phyloP scores from a whole-genome alignment of 768 basidiomycete species.

The Guyanaporus albipodus region DNA sequence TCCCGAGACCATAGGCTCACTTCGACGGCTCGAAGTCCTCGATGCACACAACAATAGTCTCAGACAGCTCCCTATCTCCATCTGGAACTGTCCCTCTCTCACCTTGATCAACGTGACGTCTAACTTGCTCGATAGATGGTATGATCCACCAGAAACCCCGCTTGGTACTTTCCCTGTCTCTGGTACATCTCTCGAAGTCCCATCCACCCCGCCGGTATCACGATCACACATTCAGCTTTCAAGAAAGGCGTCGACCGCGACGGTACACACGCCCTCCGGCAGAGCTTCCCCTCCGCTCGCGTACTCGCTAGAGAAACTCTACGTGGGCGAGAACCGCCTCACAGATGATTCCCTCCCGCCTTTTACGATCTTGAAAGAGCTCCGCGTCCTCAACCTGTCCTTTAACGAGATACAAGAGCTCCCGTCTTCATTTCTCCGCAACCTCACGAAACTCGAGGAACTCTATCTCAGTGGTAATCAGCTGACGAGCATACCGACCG shows the following conservation, averaged over 20 bases:
- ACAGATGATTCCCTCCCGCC: constrained; percentile 75
- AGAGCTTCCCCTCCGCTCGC: constrained; percentile 55
- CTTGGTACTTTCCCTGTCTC: constrained; percentile 25
- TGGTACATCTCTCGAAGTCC: constrained; percentile 22
- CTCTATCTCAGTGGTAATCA: constrained; percentile 96
- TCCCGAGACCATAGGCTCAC: constrained; percentile 69
- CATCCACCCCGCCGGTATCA: constrained; percentile 8
- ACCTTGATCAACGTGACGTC: constrained; percentile 79
- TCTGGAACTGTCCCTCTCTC: constrained; percentile 85
- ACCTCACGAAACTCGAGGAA: constrained; percentile 69
- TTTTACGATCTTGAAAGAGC: constrained; percentile 69
- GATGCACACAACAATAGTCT: constrained; percentile 93
- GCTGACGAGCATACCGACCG: constrained; percentile 82
- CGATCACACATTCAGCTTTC: constrained; percentile 22
- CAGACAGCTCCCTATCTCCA: constrained; percentile 60
- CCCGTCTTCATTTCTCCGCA: constrained; percentile 70
- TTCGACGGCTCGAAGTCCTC: constrained; percentile 70
- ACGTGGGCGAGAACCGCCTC: constrained; percentile 86
- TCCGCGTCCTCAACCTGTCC: constrained; percentile 83
- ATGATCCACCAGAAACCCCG: constrained; percentile 49
- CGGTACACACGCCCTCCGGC: constrained; percentile 26
- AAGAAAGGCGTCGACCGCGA: constrained; percentile 34
- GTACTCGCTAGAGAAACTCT: constrained; percentile 69
- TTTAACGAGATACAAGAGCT: constrained; percentile 95
- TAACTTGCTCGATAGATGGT: constrained; percentile 75